Evolutionary conservation across 2,329 filamentous ascomycete genomes (phyloP).

Genomic region (Ophiosphaerella herpotricha): DNA sequence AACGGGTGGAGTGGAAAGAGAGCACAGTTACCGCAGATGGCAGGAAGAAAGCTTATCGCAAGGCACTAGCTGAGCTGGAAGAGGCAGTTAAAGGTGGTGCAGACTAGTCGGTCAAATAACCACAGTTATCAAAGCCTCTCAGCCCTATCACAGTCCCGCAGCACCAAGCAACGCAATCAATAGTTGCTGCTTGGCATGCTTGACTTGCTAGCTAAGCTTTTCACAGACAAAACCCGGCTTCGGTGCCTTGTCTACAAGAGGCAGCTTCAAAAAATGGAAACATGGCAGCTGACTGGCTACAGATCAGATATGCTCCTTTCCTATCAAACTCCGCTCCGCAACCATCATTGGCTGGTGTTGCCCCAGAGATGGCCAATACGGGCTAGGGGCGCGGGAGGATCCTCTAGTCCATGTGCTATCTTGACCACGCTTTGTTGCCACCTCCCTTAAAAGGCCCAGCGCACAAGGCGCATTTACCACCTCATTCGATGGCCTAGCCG

Average conservation of each 20-base stretch:
- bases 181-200: not conserved
- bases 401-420: constrained; percentile 3
- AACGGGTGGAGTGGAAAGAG: constrained; percentile 50
- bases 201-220: not conserved
- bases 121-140: not conserved
- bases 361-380: not conserved
- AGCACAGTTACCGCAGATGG: constrained; percentile 47
- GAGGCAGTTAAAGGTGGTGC: constrained; percentile 58
- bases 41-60: constrained; percentile 50
- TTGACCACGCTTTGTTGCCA: constrained; percentile 10
- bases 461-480: not conserved
- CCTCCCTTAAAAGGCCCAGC: constrained; percentile 23
- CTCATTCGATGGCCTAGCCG: not conserved
- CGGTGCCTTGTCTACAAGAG: not conserved
- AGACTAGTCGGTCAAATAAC: constrained; percentile 1
- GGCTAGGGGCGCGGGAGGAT: constrained; percentile 3
- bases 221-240: not conserved
- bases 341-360: not conserved
- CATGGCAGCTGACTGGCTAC: not conserved
- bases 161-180: not conserved
- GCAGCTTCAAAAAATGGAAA: not conserved
- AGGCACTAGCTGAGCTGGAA: constrained; percentile 65
- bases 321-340: not conserved
- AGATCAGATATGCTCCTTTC: not conserved
- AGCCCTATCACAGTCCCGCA: not conserved